Percentiles rank a stretch among this genome's conserved stretches.
These are phyloP conservation scores for Aspergillus sp. DNA, from an alignment of 2,329 filamentous ascomycete species.

Conservation along the genomic window DNA sequence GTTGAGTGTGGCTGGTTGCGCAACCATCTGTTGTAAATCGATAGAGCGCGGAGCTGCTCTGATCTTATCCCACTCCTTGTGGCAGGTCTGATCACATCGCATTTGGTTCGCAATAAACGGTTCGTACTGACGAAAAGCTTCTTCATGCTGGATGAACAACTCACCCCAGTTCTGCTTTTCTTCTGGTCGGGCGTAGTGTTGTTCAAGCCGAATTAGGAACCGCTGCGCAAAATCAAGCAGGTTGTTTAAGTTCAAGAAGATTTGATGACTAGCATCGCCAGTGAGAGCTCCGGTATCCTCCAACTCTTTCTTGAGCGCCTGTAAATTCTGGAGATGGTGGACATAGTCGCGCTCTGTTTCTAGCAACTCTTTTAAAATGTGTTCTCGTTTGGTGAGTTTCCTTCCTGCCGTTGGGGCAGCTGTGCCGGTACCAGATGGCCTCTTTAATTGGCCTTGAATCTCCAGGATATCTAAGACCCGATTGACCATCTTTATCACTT, in stretches of 20 bases:
- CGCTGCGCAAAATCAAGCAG: conserved; percentile 93
- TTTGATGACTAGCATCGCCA: conserved; percentile 87
- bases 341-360: conserved; percentile 97
- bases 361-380: conserved; percentile 88
- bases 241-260: conserved; percentile 94
- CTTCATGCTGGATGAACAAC: conserved; percentile 82
- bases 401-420: conserved; percentile 44
- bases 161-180: conserved; percentile 87
- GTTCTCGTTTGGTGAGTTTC: conserved; percentile 72
- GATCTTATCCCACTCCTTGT: conserved; percentile 84
- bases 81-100: conserved; percentile 81
- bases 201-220: conserved; percentile 93
- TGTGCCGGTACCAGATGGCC: conserved; percentile 54
- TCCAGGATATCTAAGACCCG: conserved; percentile 85
- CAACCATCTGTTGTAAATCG: conserved; percentile 71
- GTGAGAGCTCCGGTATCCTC: conserved; percentile 85
- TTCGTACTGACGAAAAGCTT: conserved; percentile 88
- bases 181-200: conserved; percentile 80
- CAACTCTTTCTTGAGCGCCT: conserved; percentile 85
- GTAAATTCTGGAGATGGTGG: conserved; percentile 90
- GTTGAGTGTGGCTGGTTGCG: conserved; percentile 82
- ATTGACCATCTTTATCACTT: conserved; percentile 93
- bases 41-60: conserved; percentile 65
- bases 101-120: conserved; percentile 97
- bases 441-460: conserved; percentile 71